A percentile compares a stretch with the other conserved stretches of the same genome.
These are phyloP conservation scores for Talaromyces liani DNA, from an alignment of 495 filamentous ascomycete genomes.

Conservation along the genomic window DNA sequence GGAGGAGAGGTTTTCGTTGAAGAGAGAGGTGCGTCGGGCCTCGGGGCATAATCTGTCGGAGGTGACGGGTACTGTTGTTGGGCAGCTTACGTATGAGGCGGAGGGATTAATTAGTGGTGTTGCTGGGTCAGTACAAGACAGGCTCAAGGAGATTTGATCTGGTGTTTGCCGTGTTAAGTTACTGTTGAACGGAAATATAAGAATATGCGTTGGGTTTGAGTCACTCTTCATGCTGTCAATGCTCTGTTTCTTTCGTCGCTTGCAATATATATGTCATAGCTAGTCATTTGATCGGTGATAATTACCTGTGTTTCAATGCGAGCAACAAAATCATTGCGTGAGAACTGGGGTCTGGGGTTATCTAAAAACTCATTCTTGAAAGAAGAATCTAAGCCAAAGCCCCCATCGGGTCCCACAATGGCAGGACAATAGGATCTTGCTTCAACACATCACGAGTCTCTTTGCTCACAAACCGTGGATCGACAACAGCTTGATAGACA, in stretches of 20 bases:
- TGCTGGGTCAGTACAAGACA: background rate
- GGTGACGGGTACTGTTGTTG: background rate
- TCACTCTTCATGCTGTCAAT: background rate
- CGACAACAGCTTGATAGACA: slow-evolving; percentile 80
- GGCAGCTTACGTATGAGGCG: background rate
- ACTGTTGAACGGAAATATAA: background rate
- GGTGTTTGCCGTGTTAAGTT: background rate
- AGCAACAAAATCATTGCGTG: background rate
- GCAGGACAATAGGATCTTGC: slow-evolving; percentile 60
- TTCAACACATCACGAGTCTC: slow-evolving; percentile 61
- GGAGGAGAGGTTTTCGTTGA: slow-evolving; percentile 29
- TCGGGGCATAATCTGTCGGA: slow-evolving; percentile 3
- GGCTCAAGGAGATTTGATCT: background rate
- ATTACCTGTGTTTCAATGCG: background rate
- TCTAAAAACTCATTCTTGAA: background rate
- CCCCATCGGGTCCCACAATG: slow-evolving; percentile 87
- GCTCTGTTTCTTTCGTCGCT: background rate
- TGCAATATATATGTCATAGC: background rate
- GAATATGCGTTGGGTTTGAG: background rate
- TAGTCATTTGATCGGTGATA: background rate
- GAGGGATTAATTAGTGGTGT: background rate
- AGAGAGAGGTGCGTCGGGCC: slow-evolving; percentile 1
- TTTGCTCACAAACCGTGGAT: slow-evolving; percentile 57
- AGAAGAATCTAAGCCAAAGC: slow-evolving; percentile 53
- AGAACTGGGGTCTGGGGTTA: background rate